Conservation (phyloP, 352 stramenopile genomes). For the Sclerospora graminicola region DNA sequence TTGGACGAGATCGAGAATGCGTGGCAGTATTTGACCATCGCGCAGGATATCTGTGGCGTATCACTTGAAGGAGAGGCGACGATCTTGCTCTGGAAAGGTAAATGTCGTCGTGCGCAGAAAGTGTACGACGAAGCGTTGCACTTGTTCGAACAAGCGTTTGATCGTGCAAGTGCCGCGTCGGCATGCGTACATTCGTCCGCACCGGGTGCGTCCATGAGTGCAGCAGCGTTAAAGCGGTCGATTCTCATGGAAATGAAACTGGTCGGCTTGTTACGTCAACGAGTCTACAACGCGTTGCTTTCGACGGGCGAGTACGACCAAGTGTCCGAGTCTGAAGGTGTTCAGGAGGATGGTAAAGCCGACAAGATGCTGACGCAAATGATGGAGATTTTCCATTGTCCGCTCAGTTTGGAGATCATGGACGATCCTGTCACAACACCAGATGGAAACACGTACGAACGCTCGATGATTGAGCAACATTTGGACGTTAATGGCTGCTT, state of each 20-base stretch:
- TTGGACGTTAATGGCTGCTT: constrained; percentile 64
- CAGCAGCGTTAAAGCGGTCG: constrained; percentile 30
- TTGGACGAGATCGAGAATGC: constrained; percentile 38
- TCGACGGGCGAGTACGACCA: constrained; percentile 11
- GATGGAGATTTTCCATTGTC: constrained; percentile 62
- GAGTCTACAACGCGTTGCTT: constrained; percentile 36
- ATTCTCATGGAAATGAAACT: constrained; percentile 63
- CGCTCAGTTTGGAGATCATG: constrained; percentile 70
- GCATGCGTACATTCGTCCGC: constrained; percentile 26
- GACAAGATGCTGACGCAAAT: constrained; percentile 48
- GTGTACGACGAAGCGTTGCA: constrained; percentile 34
- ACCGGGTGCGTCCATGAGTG: constrained; percentile 9
- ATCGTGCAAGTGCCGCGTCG: constrained; percentile 34
- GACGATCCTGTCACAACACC: constrained; percentile 63
- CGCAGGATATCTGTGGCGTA: constrained; percentile 21
- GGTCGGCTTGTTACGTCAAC: constrained; percentile 32
- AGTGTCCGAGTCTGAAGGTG: constrained; percentile 2
- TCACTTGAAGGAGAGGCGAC: constrained; percentile 34
- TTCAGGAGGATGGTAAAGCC: constrained; percentile 2
- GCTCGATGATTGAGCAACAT: constrained; percentile 68
- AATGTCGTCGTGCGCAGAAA: constrained; percentile 48
- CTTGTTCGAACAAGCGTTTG: constrained; percentile 41
- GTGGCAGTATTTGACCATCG: constrained; percentile 31
- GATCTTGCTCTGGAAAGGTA: constrained; percentile 50
- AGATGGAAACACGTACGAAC: constrained; percentile 67